A percentile compares a stretch with the other conserved stretches of the same genome.
These are phyloP conservation scores for Neophaeococcomyces mojaviensis DNA, from an alignment of 2,329 filamentous ascomycete genomes.

Conservation along the genomic window DNA sequence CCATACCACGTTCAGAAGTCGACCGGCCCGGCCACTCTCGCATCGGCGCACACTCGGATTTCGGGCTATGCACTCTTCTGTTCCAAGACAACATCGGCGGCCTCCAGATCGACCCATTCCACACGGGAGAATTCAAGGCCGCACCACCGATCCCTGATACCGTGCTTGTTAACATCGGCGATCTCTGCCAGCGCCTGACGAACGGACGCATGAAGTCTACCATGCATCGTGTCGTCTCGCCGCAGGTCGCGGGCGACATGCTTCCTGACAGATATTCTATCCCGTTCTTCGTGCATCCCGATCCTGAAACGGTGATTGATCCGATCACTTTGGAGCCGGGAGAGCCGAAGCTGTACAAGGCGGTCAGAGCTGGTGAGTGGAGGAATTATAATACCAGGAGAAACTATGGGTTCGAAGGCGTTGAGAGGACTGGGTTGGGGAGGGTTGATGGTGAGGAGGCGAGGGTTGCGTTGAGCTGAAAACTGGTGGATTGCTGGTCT, in stretches of 20 bases:
- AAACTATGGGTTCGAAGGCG: neutral
- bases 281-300: conserved; percentile 50
- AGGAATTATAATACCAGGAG: conserved; percentile 9
- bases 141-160: conserved; percentile 36
- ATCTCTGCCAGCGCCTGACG: conserved; percentile 44
- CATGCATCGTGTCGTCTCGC: conserved; percentile 47
- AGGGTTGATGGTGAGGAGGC: conserved; percentile 9
- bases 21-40: conserved; percentile 39
- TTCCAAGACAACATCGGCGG: conserved; percentile 48
- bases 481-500: no score
- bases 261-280: conserved; percentile 44
- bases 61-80: conserved; percentile 46
- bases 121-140: conserved; percentile 35
- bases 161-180: conserved; percentile 44
- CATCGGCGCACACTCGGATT: conserved; percentile 46
- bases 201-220: conserved; percentile 45
- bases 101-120: conserved; percentile 40
- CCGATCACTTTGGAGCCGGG: conserved; percentile 37
- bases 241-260: conserved; percentile 21
- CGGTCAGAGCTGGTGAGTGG: conserved; percentile 28
- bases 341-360: conserved; percentile 44
- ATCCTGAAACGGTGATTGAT: conserved; percentile 47
- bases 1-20: conserved; percentile 36
- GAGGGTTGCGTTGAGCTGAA: conserved; percentile 21
- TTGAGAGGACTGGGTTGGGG: neutral